Base-by-base conservation (phyloP, 2,329 filamentous ascomycete species). In the Westerdykella sp. region DNA sequence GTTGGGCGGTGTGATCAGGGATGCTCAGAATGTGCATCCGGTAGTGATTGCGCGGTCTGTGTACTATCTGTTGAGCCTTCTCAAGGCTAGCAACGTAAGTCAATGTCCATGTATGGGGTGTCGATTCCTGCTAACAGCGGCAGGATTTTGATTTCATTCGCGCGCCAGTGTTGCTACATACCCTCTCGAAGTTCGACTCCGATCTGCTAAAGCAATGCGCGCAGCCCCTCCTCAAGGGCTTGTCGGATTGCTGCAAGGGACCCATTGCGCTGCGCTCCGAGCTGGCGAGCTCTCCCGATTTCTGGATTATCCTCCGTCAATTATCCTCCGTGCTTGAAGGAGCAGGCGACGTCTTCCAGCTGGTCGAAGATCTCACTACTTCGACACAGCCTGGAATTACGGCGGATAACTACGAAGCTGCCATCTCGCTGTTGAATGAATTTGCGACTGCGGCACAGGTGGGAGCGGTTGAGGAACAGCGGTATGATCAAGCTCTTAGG, bases 201-300 rank as follows among this genome's bases (percentile, higher is more conserved):
- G 81, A 87, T 25, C 74, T 84, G 0, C 73, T 97, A 15, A 81
- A 84, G 41, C 85, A 85, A 63, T 84, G 87, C 13, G 84, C 89
- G 0, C 74, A 81, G 25, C 78, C 87, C 4, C 80, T 94, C 1
- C 73, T 95, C 14, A 83, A 85, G 55, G 91, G 91, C 0, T 72
- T 98, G 21, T 79, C 83, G 36, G 75, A 83, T 36, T 96, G 90
- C 57, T 86, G 95, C 52, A 81, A 84, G 40, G 80, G 85, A 46
- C 81, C 87, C 1, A 82, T 83, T 21, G 81, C 85, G 11, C 72
- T 98, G 22, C 82, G 87, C 44, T 95, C 87, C 54, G 91, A 97
- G 69, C 86, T 97, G 54, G 94, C 95, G 69, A 91, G 87, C 12
- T 97, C 91, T 14, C 93, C 93, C 0, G 93, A 98, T 61, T 97